A percentile compares a stretch with the other conserved stretches of the same genome.
These are phyloP conservation scores for Oemleria cerasiformis DNA, from an alignment of 306 rosid species.

Conservation along the genomic window DNA sequence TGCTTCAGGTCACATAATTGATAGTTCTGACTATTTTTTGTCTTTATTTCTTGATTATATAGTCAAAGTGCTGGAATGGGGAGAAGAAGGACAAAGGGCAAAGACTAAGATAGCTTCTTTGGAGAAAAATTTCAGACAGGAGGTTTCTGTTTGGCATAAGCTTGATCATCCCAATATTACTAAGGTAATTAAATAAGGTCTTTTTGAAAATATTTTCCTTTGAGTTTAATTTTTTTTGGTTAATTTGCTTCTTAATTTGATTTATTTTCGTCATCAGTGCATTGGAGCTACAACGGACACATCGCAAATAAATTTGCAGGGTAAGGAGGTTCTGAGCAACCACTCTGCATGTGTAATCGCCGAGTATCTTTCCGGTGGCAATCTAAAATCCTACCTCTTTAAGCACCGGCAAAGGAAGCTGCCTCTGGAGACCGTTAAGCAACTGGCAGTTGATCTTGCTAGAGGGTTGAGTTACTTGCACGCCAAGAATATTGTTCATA, in stretches of 20 bases:
- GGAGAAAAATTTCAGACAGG: background rate
- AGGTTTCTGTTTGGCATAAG: conserved; percentile 17
- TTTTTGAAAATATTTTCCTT: background rate
- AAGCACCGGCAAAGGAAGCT: background rate
- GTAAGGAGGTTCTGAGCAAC: background rate
- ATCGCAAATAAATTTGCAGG: background rate
- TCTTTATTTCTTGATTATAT: background rate
- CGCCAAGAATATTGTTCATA: conserved; percentile 11
- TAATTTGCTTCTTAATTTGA: background rate
- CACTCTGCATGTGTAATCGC: background rate
- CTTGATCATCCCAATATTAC: conserved; percentile 27
- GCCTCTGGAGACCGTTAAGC: background rate
- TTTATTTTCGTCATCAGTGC: background rate
- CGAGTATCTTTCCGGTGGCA: conserved; percentile 10
- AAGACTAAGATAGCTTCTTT: background rate
- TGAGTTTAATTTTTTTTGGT: background rate
- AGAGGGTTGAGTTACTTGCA: conserved; percentile 12
- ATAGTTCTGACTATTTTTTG: background rate
- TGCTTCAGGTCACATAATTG: too few species aligned
- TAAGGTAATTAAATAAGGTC: background rate
- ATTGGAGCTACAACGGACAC: background rate
- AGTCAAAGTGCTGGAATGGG: conserved; percentile 9
- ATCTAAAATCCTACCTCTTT: background rate
- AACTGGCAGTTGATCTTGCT: conserved; percentile 1
- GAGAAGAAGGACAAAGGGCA: background rate